A percentile compares a stretch with the other conserved stretches of the same genome.
Evolutionary conservation across 352 stramenopile species (phyloP).

Genomic region (Phytophthora lateralis): DNA sequence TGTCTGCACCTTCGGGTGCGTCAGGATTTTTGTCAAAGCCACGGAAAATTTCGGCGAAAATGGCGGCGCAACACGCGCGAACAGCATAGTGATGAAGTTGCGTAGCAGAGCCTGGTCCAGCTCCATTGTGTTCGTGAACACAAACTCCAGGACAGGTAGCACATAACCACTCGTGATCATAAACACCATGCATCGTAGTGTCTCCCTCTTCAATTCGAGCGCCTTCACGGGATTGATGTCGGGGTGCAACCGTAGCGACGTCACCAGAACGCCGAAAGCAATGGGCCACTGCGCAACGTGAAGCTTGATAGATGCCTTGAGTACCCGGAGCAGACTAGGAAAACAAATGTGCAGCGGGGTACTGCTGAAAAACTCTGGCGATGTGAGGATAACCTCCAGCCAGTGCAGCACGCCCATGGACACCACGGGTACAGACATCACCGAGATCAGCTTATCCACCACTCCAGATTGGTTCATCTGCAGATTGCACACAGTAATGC

Average conservation of each 20-base stretch:
- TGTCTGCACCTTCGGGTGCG: slow-evolving; percentile 85
- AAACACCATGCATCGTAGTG: slow-evolving; percentile 85
- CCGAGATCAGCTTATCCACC: slow-evolving; percentile 76
- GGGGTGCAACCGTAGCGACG: slow-evolving; percentile 68
- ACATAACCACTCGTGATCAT: slow-evolving; percentile 90
- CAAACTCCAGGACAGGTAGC: slow-evolving; percentile 83
- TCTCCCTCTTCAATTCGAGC: slow-evolving; percentile 84
- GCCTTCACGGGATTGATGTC: slow-evolving; percentile 88
- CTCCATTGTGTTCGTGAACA: slow-evolving; percentile 78
- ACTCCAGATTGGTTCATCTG: slow-evolving; percentile 89
- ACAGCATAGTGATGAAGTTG: slow-evolving; percentile 86
- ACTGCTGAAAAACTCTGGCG: slow-evolving; percentile 79
- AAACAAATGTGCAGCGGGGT: slow-evolving; percentile 88
- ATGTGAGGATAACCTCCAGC: slow-evolving; percentile 79
- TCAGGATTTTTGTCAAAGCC: slow-evolving; percentile 74
- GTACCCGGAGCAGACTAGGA: slow-evolving; percentile 73
- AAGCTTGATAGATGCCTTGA: slow-evolving; percentile 80
- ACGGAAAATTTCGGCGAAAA: slow-evolving; percentile 82
- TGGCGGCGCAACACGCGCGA: slow-evolving; percentile 70
- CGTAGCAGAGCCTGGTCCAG: slow-evolving; percentile 84
- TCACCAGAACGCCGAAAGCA: slow-evolving; percentile 81
- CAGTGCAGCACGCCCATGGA: slow-evolving; percentile 88
- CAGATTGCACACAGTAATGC: background rate
- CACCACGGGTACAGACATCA: slow-evolving; percentile 83
- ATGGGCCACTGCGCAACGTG: slow-evolving; percentile 86